These are phyloP conservation scores for Rhizomucor pusillus DNA, from an alignment of 371 early-diverging fungal genomes.

Conservation along the genomic window DNA sequence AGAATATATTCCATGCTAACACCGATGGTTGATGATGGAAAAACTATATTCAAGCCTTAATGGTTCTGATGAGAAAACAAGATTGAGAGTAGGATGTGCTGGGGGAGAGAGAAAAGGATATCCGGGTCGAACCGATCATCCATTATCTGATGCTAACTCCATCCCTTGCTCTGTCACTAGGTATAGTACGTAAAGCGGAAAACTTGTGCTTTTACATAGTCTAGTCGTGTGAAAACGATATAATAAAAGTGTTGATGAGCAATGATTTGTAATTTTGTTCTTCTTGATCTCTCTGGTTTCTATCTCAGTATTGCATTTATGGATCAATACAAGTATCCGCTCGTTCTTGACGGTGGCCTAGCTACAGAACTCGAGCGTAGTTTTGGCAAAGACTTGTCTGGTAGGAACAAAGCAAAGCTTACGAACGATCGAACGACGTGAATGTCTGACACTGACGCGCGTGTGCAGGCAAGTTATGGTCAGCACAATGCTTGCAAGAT, in stretches of 20 bases:
- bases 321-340: slow-evolving; percentile 16
- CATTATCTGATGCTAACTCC: too few species aligned
- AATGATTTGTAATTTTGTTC: neutral
- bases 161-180: too few species aligned
- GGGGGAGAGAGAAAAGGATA: too few species aligned
- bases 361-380: slow-evolving; percentile 46
- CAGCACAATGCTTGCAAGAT: slow-evolving; percentile 37
- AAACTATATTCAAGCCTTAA: neutral
- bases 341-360: slow-evolving; percentile 53
- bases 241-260: neutral
- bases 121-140: too few species aligned
- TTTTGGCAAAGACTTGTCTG: slow-evolving; percentile 35
- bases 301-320: neutral
- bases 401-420: slow-evolving; percentile 10
- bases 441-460: neutral
- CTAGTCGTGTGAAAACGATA: neutral
- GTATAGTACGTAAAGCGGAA: too few species aligned
- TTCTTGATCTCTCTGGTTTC: neutral
- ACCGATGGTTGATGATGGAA: slow-evolving; percentile 5
- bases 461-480: slow-evolving; percentile 41
- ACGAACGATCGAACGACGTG: neutral
- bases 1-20: slow-evolving; percentile 9
- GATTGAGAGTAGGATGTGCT: neutral
- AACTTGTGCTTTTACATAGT: too few species aligned
- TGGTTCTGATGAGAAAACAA: neutral